Evolutionary conservation across 148 eudicot species (phyloP), one percentile per base, ranked within the genome.

Genomic region (Silene uniflora): DNA sequence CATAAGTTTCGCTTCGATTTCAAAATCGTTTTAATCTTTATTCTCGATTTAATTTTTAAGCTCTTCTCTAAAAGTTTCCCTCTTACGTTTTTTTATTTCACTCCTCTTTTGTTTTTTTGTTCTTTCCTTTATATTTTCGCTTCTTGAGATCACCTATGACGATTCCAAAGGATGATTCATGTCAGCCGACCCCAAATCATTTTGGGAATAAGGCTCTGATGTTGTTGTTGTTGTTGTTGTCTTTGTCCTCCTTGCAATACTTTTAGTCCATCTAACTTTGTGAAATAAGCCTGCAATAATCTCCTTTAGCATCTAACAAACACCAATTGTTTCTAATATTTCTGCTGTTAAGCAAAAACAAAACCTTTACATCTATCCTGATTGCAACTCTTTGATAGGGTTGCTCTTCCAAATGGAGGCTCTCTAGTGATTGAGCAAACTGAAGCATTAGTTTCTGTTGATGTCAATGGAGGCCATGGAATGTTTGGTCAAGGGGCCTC

Each of bases 341-440:
- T 58, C 18, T 12, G 5, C 52, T 62, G 46, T 60, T 47, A 25
- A 46, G 62, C 61, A 60, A 69, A 74, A 54, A 19, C 39, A 49
- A 75, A 49, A 75, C 10, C 23, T 52, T 7, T 62, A 22, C 25
- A 16, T 35, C 70, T 72, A 6, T 83, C 73, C 85, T 82, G 74
- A 75, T 78, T 78, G 29, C 49, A 71, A 77, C 66, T 76, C 67
- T 55, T 74, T 72, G 72, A 58, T 79, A 90, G 98, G 88, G 96
- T 94, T 77, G 72, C 89, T 52, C 92, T 94, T 66, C 87, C 83
- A 69, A 90, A 90, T 80, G 97, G 98, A 78, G 98, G 97, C 73
- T 89, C 92, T 84, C 76, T 94, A 64, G 97, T 91, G 61, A 94
- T 94, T 79, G 97, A 94, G 84, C 97, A 94, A 84, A 94, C 98